These are phyloP conservation scores for Helenozyma rhizophorensis DNA, from an alignment of 805 yeast species.

Conservation along the genomic window DNA sequence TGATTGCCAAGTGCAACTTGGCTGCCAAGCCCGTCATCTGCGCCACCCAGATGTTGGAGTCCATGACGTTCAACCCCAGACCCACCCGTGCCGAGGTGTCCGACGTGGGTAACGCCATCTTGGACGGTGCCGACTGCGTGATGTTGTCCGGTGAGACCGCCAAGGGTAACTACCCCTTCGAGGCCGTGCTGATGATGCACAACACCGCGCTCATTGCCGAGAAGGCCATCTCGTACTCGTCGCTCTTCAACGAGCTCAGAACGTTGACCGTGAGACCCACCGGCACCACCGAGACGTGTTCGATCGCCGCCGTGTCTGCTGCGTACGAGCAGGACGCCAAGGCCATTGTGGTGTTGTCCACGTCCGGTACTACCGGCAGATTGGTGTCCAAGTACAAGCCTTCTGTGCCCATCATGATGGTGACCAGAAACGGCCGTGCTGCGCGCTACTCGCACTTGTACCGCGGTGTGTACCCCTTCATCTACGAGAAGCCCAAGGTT, in stretches of 20 bases:
- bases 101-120: constrained; percentile 97
- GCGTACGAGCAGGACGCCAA: constrained; percentile 94
- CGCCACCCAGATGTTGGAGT: constrained; percentile 99
- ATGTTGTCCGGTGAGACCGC: constrained; percentile 99
- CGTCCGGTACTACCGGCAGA: constrained; percentile 94
- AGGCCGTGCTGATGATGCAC: constrained; percentile 98
- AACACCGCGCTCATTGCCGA: constrained; percentile 95
- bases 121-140: constrained; percentile 99
- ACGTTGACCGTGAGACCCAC: constrained; percentile 82
- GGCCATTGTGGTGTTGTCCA: constrained; percentile 94
- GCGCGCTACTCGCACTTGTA: constrained; percentile 95
- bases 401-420: constrained; percentile 94
- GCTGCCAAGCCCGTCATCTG: constrained; percentile 99
- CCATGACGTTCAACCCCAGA: constrained; percentile 99
- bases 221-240: constrained; percentile 87
- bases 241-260: constrained; percentile 84
- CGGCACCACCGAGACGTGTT: constrained; percentile 92
- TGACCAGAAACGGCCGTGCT: constrained; percentile 89
- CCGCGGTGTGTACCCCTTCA: constrained; percentile 98
- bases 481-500: constrained; percentile 60
- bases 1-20: constrained; percentile 97
- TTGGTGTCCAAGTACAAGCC: constrained; percentile 97
- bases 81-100: constrained; percentile 99
- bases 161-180: constrained; percentile 96
- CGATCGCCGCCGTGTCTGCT: constrained; percentile 95